Base-by-base conservation (phyloP, 2,329 filamentous ascomycete species). In the Xylaria sp. region DNA sequence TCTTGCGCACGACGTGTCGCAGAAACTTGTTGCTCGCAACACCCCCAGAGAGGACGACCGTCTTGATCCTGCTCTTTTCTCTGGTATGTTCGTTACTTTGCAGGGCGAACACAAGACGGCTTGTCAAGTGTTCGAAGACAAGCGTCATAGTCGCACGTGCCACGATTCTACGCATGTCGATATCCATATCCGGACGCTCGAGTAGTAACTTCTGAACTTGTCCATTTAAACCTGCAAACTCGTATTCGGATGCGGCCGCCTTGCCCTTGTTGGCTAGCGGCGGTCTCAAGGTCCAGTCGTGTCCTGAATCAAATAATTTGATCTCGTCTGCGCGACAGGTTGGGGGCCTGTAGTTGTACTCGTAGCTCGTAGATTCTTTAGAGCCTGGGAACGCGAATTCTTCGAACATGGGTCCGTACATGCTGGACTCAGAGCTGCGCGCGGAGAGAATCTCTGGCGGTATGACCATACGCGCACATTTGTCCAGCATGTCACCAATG, bases 401-500 rank as follows among this genome's bases (percentile, higher is more conserved):
- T 77, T 98, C 95, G 20, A 99, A 86, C 20, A 91, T 80, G 32
- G 89, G 89, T 3, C 91, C 96, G 81, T 97, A 98, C 85, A 93
- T 93, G 61, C 93, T 90, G 73, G 87, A 87, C 7, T 34, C n/a
- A 48, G 83, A 83, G 43, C 84, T 83, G 0, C 78, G 77, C 20
- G 84, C 80, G 25, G 95, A 79, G 3, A 90, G 71, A 0, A 63
- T 32, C 36, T 66, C 65, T 0, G 80, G 30, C 0, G 94, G 95
- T 0, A 98, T 80, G 65, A 97, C 88, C 18, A 86, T 83, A 55
- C 96, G 89, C 8, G 93, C 94, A 65, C 89, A 86, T 80, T 98
- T 97, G 83, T 99, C 96, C 39, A 99, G 83, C 74, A 92, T 89
- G 80, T 97, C 93, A 57, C 96, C 96, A 66, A 97, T 83, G n/a